Percentiles rank a stretch among this genome's conserved stretches.
Conservation (phyloP, 2,329 filamentous ascomycete genomes). For the Rachicladosporium sp. region DNA sequence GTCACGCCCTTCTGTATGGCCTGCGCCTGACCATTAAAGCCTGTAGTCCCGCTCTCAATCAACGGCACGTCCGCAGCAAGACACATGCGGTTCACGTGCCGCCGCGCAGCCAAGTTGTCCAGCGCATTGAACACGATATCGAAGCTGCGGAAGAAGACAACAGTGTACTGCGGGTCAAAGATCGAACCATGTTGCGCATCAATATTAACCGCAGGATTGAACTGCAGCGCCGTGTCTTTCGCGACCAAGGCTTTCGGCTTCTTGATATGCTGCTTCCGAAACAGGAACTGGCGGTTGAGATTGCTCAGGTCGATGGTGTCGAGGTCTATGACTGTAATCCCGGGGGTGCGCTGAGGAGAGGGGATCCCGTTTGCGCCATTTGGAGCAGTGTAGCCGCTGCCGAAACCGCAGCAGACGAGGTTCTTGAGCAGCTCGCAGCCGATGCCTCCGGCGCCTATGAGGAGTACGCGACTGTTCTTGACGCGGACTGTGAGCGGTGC, state of each 20-base stretch:
- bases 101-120: constrained; percentile 84
- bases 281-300: constrained; percentile 93
- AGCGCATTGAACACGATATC: constrained; percentile 88
- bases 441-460: constrained; percentile 94
- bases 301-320: constrained; percentile 98
- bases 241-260: constrained; percentile 91
- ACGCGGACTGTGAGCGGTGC: constrained; percentile 41
- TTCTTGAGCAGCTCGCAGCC: constrained; percentile 97
- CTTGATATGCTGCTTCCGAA: constrained; percentile 93
- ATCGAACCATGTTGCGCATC: constrained; percentile 89
- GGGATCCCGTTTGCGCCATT: background rate
- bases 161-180: constrained; percentile 74
- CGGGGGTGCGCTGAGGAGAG: constrained; percentile 23
- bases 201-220: constrained; percentile 80
- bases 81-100: constrained; percentile 97
- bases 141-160: constrained; percentile 79
- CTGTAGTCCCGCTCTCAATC: constrained; percentile 93
- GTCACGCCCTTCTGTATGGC: constrained; percentile 79
- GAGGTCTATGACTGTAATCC: constrained; percentile 89
- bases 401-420: constrained; percentile 80
- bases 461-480: constrained; percentile 45
- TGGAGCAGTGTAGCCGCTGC: constrained; percentile 23
- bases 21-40: constrained; percentile 95
- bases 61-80: constrained; percentile 79
- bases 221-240: constrained; percentile 77